phyloP scores from a whole-genome alignment of 2,329 filamentous ascomycete species.

The Torrubiellomyces zombiae region DNA sequence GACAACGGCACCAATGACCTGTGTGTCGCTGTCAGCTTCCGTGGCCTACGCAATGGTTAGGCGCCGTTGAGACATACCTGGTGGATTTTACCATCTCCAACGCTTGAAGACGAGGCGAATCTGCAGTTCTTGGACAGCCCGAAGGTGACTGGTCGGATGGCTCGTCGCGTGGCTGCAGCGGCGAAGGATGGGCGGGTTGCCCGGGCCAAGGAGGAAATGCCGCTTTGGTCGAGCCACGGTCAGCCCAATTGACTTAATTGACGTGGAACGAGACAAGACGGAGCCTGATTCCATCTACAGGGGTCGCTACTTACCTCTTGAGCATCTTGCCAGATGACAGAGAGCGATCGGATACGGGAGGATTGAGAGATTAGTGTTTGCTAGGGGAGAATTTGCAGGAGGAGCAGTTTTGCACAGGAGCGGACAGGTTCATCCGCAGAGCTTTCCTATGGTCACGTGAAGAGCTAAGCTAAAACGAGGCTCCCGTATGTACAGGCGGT shows the following conservation, averaged over 20 bases:
- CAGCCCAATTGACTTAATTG: conserved; percentile 36
- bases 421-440: conserved; percentile 25
- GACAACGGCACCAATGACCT: conserved; percentile 98
- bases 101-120: conserved; percentile 41
- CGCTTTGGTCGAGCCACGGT: conserved; percentile 30
- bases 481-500: too few species aligned
- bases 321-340: conserved; percentile 62
- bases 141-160: conserved; percentile 38
- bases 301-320: conserved; percentile 50
- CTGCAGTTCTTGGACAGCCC: conserved; percentile 38
- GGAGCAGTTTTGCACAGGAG: conserved; percentile 31
- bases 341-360: conserved; percentile 44
- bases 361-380: conserved; percentile 37
- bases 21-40: conserved; percentile 35
- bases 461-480: conserved; percentile 14
- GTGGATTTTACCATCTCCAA: conserved; percentile 51
- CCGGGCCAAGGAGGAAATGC: conserved; percentile 48
- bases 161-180: conserved; percentile 39
- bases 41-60: conserved; percentile 1
- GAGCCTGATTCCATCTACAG: too few species aligned
- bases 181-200: conserved; percentile 44
- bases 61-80: conserved; percentile 34
- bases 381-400: conserved; percentile 31
- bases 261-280: too few species aligned
- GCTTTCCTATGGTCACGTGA: conserved; percentile 25